Base-by-base conservation (phyloP, 2,329 filamentous ascomycete species). In the Fusarium pseudoanthophilum region DNA sequence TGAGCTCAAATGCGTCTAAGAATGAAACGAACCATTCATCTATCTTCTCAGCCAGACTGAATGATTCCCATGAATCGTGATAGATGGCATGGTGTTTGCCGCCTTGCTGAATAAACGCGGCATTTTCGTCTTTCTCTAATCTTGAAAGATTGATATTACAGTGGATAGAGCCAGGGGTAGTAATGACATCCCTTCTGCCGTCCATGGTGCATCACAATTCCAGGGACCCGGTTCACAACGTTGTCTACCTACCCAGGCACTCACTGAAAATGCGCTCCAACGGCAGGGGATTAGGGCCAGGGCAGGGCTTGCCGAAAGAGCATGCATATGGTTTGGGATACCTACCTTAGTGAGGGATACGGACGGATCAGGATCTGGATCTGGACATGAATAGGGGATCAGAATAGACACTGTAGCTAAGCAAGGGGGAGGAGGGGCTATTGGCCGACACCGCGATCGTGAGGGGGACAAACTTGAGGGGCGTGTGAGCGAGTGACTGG, bases 171-270 rank as follows among this genome's bases (percentile, higher is more conserved):
- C 24, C 49, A 51, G 55, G 49, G 49, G 48, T 40, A 42, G 34
- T 20, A 57, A 45, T 40, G 36, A 32, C 20, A 32, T 53, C 55
- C 20, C 39, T 58, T 28, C 53, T 43, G 37, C 39, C 32, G 26
- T 36, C 34, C 34, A 14, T 67, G 56, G 56, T 58, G 40, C 39
- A 39, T 64, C 49, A 24, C 56, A 69, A 60, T 72, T 45, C 64
- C 69, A 72, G 53, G 69, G 69, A 69, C 69, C 69, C 69, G 69
- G 64, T 72, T 69, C 46, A 26, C 58, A 64, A 43, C 49, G 34
- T 34, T 48, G n/a, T 37, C 24, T 37, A 10, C 42, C 24, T 37
- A 10, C 42, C 34, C 37, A 42, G 39, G 30, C n/a, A 18, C 39
- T 67, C 39, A 51, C 37, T 43, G 51, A n/a, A 26, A 37, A 52